Percentiles rank a stretch among this genome's conserved stretches.
phyloP scores from a whole-genome alignment of 1,139 yeast species.

The Candida tunisiensis region DNA sequence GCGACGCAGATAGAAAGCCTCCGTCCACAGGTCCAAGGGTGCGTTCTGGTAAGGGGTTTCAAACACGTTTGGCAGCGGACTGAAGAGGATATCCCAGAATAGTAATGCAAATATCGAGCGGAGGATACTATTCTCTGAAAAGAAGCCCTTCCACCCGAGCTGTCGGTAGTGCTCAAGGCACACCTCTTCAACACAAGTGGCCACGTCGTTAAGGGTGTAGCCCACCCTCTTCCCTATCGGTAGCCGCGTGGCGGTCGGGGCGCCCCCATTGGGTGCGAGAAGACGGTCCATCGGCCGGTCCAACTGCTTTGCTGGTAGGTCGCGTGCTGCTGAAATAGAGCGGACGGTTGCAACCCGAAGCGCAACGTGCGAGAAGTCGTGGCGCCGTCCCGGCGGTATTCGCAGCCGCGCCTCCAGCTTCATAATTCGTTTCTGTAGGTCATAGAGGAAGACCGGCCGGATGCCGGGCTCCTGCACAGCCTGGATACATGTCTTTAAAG shows the following conservation, averaged over 20 bases:
- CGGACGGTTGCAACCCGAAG: conserved; percentile 1
- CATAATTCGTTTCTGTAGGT: conserved; percentile 8
- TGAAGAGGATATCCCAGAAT: conserved; percentile 7
- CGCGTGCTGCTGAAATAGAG: conserved; percentile 2
- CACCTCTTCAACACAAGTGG: conserved; percentile 17
- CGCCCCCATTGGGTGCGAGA: background rate
- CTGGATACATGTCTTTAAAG: conserved; percentile 11
- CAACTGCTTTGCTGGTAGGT: conserved; percentile 1
- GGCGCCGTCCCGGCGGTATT: conserved; percentile 5
- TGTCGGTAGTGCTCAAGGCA: conserved; percentile 15
- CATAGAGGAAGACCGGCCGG: conserved; percentile 8
- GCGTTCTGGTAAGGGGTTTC: conserved; percentile 18
- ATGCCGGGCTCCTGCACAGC: conserved; percentile 8
- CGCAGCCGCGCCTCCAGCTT: conserved; percentile 5
- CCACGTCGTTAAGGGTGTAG: conserved; percentile 2
- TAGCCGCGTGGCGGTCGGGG: conserved; percentile 5
- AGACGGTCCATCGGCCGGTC: conserved; percentile 1
- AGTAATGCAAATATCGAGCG: conserved; percentile 11
- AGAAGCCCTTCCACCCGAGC: conserved; percentile 19
- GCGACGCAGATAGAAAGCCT: conserved; percentile 9
- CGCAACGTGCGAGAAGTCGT: conserved; percentile 1
- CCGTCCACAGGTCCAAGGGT: conserved; percentile 17
- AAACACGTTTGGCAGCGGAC: conserved; percentile 11
- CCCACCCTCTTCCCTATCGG: conserved; percentile 2
- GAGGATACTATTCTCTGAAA: conserved; percentile 19